phyloP scores from a whole-genome alignment of 192 early-diverging fungal species.

The Thamnidium elegans region DNA sequence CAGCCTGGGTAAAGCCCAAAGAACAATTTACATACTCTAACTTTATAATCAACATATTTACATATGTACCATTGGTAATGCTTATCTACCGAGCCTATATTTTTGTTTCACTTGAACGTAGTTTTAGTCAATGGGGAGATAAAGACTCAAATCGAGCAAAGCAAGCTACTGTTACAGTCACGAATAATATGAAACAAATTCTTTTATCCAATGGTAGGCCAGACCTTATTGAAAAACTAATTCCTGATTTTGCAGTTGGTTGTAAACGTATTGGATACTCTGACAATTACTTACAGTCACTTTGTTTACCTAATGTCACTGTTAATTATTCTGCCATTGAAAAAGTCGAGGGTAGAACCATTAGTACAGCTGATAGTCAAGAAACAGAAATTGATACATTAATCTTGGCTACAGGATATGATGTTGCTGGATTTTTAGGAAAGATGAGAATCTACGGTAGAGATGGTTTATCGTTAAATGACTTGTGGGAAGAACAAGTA shows the following conservation, averaged over 20 bases:
- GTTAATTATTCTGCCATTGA: constrained; percentile 29
- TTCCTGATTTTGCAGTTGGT: constrained; percentile 35
- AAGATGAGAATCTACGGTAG: constrained; percentile 29
- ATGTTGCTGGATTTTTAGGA: constrained; percentile 29
- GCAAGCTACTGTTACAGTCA: too few species aligned
- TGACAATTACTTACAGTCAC: constrained; percentile 4
- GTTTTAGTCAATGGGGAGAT: too few species aligned
- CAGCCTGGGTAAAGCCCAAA: too few species aligned
- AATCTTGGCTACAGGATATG: constrained; percentile 40
- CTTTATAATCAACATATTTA: too few species aligned
- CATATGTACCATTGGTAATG: too few species aligned
- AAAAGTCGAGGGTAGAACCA: constrained; percentile 26
- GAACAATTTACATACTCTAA: too few species aligned
- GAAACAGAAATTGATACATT: constrained; percentile 36
- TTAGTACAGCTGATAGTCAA: constrained; percentile 33
- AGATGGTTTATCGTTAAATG: constrained; percentile 16
- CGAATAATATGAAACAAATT: too few species aligned
- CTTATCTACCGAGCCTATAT: too few species aligned
- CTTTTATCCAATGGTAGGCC: constrained; percentile 18
- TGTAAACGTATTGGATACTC: constrained; percentile 38
- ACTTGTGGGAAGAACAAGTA: constrained; percentile 27
- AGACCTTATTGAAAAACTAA: constrained; percentile 31
- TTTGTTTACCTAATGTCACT: constrained; percentile 27
- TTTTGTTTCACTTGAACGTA: too few species aligned
- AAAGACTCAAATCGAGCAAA: too few species aligned